phyloP scores from a whole-genome alignment of 2,329 filamentous ascomycete genomes.

The Ceratocystis destructans region DNA sequence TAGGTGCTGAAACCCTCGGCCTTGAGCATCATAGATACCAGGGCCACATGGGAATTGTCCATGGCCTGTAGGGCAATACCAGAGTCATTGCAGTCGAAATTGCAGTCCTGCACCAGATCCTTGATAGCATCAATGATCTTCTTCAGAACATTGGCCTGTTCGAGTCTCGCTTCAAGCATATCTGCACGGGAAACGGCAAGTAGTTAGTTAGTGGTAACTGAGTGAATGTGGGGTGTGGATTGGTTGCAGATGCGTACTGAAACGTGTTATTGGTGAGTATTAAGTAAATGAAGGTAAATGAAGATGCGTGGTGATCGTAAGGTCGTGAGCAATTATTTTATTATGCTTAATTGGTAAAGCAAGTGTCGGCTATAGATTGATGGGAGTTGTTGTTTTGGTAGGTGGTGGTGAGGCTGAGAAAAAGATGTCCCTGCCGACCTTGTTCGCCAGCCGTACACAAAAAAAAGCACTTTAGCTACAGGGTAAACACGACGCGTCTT shows the following conservation, averaged over 20 bases:
- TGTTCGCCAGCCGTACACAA: background rate
- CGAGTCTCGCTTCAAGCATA: slow-evolving; percentile 94
- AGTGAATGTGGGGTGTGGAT: background rate
- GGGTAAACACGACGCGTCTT: background rate
- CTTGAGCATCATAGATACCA: slow-evolving; percentile 98
- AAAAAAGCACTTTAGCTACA: slow-evolving; percentile 4
- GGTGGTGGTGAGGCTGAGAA: background rate
- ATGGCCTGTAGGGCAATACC: slow-evolving; percentile 97
- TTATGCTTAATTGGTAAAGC: background rate
- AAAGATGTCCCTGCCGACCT: background rate
- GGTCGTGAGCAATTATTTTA: background rate
- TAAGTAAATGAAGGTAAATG: background rate
- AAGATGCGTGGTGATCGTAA: background rate
- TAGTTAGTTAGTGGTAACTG: slow-evolving; percentile 11
- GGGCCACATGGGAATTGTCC: slow-evolving; percentile 99
- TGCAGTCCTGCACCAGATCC: slow-evolving; percentile 98
- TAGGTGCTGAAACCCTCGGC: slow-evolving; percentile 88
- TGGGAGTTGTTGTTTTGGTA: background rate
- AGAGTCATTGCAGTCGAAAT: slow-evolving; percentile 99
- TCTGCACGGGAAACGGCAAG: slow-evolving; percentile 24
- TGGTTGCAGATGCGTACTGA: slow-evolving; percentile 11
- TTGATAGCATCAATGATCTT: slow-evolving; percentile 99
- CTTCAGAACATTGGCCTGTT: slow-evolving; percentile 87
- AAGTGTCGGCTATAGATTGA: background rate
- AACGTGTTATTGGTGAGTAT: slow-evolving; percentile 7